Evolutionary conservation across 768 basidiomycete genomes (phyloP).

Genomic region (Suillus paluster): DNA sequence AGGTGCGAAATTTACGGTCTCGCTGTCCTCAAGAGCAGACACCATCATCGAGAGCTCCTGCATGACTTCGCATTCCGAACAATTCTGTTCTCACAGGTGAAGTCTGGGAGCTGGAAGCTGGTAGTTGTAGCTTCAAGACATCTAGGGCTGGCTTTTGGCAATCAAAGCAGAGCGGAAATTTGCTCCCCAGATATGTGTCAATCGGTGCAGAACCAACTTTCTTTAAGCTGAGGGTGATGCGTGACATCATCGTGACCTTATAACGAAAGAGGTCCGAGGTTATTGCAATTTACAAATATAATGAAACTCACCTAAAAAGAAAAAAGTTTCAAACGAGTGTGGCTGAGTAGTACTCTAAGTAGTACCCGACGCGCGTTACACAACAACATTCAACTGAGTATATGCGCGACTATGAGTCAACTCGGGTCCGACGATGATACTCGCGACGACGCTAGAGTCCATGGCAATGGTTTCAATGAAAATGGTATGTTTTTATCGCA

Average conservation of each 20-base stretch:
- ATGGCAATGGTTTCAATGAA: no score
- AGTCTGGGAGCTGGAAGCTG: background rate
- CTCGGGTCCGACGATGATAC: no score
- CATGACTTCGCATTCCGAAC: background rate
- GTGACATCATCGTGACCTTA: slow-evolving; percentile 68
- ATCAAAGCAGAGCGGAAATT: background rate
- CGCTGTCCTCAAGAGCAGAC: background rate
- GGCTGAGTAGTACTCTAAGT: no score
- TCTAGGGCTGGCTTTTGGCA: background rate
- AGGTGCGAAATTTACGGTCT: background rate
- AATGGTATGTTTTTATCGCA: no score
- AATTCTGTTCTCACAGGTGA: background rate
- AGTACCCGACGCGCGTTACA: no score
- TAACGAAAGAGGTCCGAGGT: background rate
- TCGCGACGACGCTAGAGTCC: no score
- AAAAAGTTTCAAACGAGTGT: no score
- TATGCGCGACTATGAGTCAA: no score
- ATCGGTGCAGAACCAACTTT: slow-evolving; percentile 30
- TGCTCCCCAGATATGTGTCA: background rate
- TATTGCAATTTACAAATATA: no score
- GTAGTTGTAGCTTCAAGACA: background rate
- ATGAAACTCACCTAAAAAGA: no score
- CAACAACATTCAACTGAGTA: no score
- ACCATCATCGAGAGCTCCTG: background rate
- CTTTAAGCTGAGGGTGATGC: slow-evolving; percentile 65